phyloP scores from a whole-genome alignment of 805 yeast genomes.

The Candida ficus region DNA sequence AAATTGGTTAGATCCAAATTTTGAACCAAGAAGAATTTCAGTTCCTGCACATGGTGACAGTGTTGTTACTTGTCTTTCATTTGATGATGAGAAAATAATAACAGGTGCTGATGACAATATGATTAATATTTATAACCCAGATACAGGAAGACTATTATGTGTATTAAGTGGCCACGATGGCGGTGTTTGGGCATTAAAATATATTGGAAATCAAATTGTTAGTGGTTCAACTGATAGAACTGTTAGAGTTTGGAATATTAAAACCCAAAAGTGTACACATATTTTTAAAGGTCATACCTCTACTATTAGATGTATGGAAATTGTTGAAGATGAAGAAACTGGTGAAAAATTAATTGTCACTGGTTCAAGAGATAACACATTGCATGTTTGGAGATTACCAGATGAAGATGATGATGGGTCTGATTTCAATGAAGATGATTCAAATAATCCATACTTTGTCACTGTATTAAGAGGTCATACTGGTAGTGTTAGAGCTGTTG shows the following conservation, averaged over 20 bases:
- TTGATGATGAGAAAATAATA: slow-evolving; percentile 83
- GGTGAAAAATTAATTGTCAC: slow-evolving; percentile 72
- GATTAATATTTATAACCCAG: slow-evolving; percentile 76
- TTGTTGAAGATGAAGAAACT: slow-evolving; percentile 61
- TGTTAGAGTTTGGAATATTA: slow-evolving; percentile 89
- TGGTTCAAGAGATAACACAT: slow-evolving; percentile 80
- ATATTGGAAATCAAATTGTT: slow-evolving; percentile 74
- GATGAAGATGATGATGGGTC: slow-evolving; percentile 26
- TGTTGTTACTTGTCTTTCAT: slow-evolving; percentile 93
- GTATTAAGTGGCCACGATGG: slow-evolving; percentile 88
- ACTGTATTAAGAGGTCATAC: slow-evolving; percentile 71
- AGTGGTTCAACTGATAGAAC: slow-evolving; percentile 95
- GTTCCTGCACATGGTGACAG: slow-evolving; percentile 67
- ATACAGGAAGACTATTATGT: slow-evolving; percentile 57
- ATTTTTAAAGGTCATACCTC: slow-evolving; percentile 89
- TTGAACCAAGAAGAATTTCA: slow-evolving; percentile 61
- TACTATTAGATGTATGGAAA: slow-evolving; percentile 87
- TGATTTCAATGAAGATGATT: slow-evolving; percentile 30
- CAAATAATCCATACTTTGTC: slow-evolving; percentile 55
- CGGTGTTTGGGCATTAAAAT: slow-evolving; percentile 98
- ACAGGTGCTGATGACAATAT: slow-evolving; percentile 89
- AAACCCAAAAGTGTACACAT: slow-evolving; percentile 82
- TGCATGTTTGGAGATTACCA: slow-evolving; percentile 84
- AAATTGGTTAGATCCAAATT: slow-evolving; percentile 79
- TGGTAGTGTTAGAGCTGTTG: slow-evolving; percentile 78